Base-by-base conservation (phyloP, 2,329 filamentous ascomycete species). In the Thelonectria blattea region DNA sequence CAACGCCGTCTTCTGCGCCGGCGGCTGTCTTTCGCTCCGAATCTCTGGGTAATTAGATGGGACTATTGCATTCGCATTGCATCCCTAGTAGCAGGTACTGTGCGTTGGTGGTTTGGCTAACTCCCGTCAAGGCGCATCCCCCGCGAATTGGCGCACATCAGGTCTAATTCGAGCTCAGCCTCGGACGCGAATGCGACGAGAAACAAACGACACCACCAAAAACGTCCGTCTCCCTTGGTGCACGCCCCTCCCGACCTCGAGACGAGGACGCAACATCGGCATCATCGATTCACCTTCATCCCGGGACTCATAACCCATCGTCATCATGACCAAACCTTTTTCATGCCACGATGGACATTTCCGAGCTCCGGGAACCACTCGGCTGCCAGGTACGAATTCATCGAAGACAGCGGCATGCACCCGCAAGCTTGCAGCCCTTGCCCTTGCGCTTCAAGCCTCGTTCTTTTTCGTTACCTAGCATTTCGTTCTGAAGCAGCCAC, bases 71-170 rank as follows among this genome's bases (percentile, higher is more conserved):
- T 37, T 37, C 12, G 15, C 15, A 15, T 11, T 48, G 22, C 45
- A 32, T 48, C 45, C 24, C 22, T 30, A 48, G 42, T 24, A 18
- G 45, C 30, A 48, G 45, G 53, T 56, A 46, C 53, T 42, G 37
- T 42, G 24, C 45, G 24, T 43, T 56, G 34, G 34, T 41, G 43
- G 30, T 49, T 56, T 56, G 37, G 15, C 45, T 32, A 27, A 46
- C 46, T 56, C 53, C 53, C 43, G 53, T 49, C 45, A 56, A 41
- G 53, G 45, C 45, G 22, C 53, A 49, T 52, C 52, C 57, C 57
- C 52, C 57, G 52, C 52, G 57, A 55, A 55, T 60, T 56, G 57
- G 39, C 46, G 56, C 56, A 52, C 42, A 58, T 58, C 56, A 52
- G 49, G 41, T 7, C 22, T n/a, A 17, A 42, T 45, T 22, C 18